phyloP scores from a whole-genome alignment of 768 basidiomycete species.

The Termitomyces sp. region DNA sequence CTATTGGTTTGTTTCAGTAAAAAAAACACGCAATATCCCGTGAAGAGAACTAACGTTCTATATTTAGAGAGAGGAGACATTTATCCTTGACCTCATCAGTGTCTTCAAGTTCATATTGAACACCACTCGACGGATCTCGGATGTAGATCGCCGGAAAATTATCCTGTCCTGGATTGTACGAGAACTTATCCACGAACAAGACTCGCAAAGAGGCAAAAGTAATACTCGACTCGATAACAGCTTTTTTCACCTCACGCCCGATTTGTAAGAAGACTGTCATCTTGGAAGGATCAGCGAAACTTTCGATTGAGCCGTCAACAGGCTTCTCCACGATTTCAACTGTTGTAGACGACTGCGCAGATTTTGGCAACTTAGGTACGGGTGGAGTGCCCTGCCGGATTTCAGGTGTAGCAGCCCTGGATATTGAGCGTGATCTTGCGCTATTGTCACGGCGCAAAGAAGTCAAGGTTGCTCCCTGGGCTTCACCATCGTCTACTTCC shows the following conservation, averaged over 20 bases:
- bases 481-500: slow-evolving; percentile 59
- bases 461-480: slow-evolving; percentile 17
- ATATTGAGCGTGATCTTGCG: slow-evolving; percentile 25
- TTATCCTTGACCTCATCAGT: slow-evolving; percentile 89
- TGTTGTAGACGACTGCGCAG: slow-evolving; percentile 33
- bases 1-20: slow-evolving; percentile 35
- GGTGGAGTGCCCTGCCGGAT: slow-evolving; percentile 32
- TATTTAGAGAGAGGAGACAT: slow-evolving; percentile 86
- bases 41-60: slow-evolving; percentile 73
- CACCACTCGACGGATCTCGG: slow-evolving; percentile 86
- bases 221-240: slow-evolving; percentile 62
- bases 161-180: slow-evolving; percentile 88
- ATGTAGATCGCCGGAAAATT: slow-evolving; percentile 97
- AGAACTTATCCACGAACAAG: slow-evolving; percentile 92
- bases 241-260: slow-evolving; percentile 89
- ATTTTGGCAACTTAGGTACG: slow-evolving; percentile 45
- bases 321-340: slow-evolving; percentile 9
- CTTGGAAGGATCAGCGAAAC: slow-evolving; percentile 29
- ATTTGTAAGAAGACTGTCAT: slow-evolving; percentile 86
- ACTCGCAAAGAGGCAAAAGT: slow-evolving; percentile 76
- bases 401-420: slow-evolving; percentile 38
- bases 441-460: slow-evolving; percentile 25
- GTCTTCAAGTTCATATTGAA: slow-evolving; percentile 95
- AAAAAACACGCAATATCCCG: not conserved
- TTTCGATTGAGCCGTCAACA: slow-evolving; percentile 10